Conservation (phyloP, 1,284 basidiomycete species). For the Heterobasidion irregulare region DNA sequence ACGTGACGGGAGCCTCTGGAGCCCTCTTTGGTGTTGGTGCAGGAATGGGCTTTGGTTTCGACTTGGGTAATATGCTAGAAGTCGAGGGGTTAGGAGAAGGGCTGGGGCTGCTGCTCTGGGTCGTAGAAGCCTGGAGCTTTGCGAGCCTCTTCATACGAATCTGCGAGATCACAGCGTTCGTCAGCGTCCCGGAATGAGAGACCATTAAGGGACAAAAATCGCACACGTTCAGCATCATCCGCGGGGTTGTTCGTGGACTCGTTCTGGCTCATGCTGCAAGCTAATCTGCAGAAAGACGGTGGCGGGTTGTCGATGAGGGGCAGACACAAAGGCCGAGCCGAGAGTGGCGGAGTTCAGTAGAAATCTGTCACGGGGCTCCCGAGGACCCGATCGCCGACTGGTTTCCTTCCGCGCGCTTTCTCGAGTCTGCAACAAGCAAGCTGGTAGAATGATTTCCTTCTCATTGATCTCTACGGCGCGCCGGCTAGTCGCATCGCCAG, state of each 20-base stretch:
- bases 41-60: slow-evolving; percentile 14
- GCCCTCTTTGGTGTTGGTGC: slow-evolving; percentile 18
- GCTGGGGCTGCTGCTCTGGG: slow-evolving; percentile 24
- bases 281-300: background rate
- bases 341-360: background rate
- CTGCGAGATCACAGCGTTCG: slow-evolving; percentile 27
- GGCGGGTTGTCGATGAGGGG: background rate
- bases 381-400: background rate
- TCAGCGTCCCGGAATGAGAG: background rate
- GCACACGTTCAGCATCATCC: slow-evolving; percentile 72
- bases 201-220: slow-evolving; percentile 10
- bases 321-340: background rate
- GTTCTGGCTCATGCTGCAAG: slow-evolving; percentile 28
- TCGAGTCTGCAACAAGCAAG: background rate
- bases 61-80: slow-evolving; percentile 21
- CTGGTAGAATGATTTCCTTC: background rate
- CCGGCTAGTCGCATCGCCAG: slow-evolving; percentile 16
- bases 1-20: slow-evolving; percentile 12
- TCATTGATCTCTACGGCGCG: slow-evolving; percentile 14
- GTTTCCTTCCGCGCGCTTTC: background rate
- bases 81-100: slow-evolving; percentile 24
- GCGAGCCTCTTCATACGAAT: slow-evolving; percentile 85
- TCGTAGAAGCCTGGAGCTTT: slow-evolving; percentile 48
- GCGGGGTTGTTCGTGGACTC: slow-evolving; percentile 33
- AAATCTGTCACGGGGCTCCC: background rate